Evolutionary conservation across 805 yeast genomes (phyloP).

Genomic region (Pachysolen tannophilus): DNA sequence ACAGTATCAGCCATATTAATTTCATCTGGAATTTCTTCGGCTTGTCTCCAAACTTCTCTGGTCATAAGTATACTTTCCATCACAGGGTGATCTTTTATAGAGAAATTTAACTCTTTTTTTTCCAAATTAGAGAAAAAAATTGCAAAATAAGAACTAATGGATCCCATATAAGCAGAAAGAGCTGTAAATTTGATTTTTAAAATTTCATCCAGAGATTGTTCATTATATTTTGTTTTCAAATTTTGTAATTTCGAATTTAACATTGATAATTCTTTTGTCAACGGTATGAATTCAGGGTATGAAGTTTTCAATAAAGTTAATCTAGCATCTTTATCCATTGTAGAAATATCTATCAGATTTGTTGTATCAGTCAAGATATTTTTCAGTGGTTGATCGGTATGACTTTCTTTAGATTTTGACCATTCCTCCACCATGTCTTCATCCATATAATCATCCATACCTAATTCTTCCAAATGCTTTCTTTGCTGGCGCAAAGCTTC

Average conservation of each 20-base stretch:
- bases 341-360: slow-evolving; percentile 29
- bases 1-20: slow-evolving; percentile 17
- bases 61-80: slow-evolving; percentile 81
- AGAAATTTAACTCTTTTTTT: slow-evolving; percentile 36
- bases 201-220: slow-evolving; percentile 30
- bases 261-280: slow-evolving; percentile 50
- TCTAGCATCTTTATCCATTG: slow-evolving; percentile 47
- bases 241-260: slow-evolving; percentile 34
- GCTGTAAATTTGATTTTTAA: slow-evolving; percentile 54
- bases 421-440: slow-evolving; percentile 79
- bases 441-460: slow-evolving; percentile 68
- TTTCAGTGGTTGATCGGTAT: slow-evolving; percentile 35
- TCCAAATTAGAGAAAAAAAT: slow-evolving; percentile 51
- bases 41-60: slow-evolving; percentile 87
- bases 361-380: slow-evolving; percentile 26
- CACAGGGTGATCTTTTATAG: slow-evolving; percentile 80
- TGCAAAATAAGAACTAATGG: slow-evolving; percentile 74
- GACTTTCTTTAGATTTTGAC: slow-evolving; percentile 46
- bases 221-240: slow-evolving; percentile 20
- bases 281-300: slow-evolving; percentile 81
- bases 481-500: slow-evolving; percentile 87
- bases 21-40: slow-evolving; percentile 40
- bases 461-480: slow-evolving; percentile 65
- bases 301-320: slow-evolving; percentile 45
- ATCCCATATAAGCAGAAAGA: slow-evolving; percentile 68